phyloP scores from a whole-genome alignment of 768 basidiomycete genomes.

The Austroboletus festivus region DNA sequence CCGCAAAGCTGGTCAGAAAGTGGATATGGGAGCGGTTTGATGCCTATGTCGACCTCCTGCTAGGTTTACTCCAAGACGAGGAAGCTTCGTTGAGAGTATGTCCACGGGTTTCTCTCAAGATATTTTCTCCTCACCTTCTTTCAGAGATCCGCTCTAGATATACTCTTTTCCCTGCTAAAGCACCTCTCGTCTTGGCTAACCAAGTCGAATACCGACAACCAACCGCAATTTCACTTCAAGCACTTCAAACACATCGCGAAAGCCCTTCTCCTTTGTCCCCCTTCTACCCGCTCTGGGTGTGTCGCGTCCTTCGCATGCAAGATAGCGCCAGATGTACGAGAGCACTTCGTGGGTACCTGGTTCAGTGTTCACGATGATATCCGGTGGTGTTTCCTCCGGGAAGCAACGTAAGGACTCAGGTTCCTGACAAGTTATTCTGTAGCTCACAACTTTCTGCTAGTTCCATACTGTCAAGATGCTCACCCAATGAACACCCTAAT shows the following conservation, averaged over 20 bases:
- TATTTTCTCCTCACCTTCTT: conserved; percentile 1
- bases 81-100: conserved; percentile 74
- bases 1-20: conserved; percentile 56
- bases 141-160: conserved; percentile 69
- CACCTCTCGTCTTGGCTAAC: conserved; percentile 69
- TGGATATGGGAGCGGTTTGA: conserved; percentile 82
- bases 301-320: conserved; percentile 29
- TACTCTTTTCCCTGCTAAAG: conserved; percentile 73
- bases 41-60: conserved; percentile 65
- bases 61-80: conserved; percentile 69
- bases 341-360: conserved; percentile 68
- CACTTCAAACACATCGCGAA: conserved; percentile 65
- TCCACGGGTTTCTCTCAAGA: conserved; percentile 3
- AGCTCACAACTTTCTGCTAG: conserved; percentile 7
- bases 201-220: conserved; percentile 37
- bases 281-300: conserved; percentile 36
- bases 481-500: conserved; percentile 36
- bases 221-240: conserved; percentile 65
- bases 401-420: conserved; percentile 55
- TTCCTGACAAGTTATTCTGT: conserved; percentile 1
- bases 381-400: conserved; percentile 85
- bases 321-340: conserved; percentile 57
- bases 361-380: conserved; percentile 78
- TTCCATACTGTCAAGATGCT: conserved; percentile 24
- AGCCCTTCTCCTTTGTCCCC: conserved; percentile 60